Conservation (phyloP, 495 filamentous ascomycete species). For the Melanomma pulvis-pyrius region DNA sequence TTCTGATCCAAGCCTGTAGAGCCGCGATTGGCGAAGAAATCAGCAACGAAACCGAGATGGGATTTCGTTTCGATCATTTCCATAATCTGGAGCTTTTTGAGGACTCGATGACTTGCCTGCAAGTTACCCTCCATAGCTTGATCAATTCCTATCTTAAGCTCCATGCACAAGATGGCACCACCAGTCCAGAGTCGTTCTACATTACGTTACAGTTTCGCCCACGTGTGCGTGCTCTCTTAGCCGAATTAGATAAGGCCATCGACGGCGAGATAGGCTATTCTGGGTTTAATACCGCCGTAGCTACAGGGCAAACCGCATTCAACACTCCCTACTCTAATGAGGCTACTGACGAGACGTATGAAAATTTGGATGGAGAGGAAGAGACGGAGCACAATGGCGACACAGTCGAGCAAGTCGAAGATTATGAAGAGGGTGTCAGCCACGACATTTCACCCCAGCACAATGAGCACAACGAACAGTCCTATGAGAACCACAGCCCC, state of each 20-base stretch:
- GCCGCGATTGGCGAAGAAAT: conserved; percentile 69
- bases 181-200: conserved; percentile 59
- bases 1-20: conserved; percentile 67
- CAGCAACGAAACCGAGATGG: conserved; percentile 66
- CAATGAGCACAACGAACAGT: not conserved
- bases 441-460: not conserved
- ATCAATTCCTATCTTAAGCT: conserved; percentile 61
- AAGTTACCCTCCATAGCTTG: conserved; percentile 58
- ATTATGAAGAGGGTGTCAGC: not conserved
- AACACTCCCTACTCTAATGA: conserved; percentile 2
- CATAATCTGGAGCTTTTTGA: conserved; percentile 6
- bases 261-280: not conserved
- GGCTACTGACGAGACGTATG: conserved; percentile 20
- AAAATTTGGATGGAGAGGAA: conserved; percentile 34
- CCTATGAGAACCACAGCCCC: not conserved
- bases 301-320: conserved; percentile 1
- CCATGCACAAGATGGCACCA: conserved; percentile 61
- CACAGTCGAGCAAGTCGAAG: not conserved
- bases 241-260: not conserved
- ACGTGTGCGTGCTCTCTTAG: not conserved
- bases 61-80: conserved; percentile 35
- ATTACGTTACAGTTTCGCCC: conserved; percentile 56
- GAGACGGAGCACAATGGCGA: not conserved
- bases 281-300: not conserved
- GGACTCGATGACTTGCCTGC: conserved; percentile 18